A percentile compares a stretch with the other conserved stretches of the same genome.
Conservation (phyloP, 768 basidiomycete species). For the Boletales sp. region DNA sequence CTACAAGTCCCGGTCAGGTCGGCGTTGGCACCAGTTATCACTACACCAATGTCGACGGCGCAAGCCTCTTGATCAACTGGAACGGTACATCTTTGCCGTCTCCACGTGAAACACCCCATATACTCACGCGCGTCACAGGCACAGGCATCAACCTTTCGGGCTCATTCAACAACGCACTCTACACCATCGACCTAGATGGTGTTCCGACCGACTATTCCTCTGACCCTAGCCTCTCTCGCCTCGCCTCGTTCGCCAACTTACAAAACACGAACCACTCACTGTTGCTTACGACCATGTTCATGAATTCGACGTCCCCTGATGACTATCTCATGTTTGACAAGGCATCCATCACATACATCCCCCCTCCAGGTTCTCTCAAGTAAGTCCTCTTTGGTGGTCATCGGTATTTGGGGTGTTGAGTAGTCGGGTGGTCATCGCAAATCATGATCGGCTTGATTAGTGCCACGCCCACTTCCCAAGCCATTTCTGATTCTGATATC, state of each 20-base stretch:
- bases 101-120: neutral
- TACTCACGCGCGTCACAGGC: conserved; percentile 38
- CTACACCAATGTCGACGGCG: conserved; percentile 57
- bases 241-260: conserved; percentile 49
- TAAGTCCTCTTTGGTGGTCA: conserved; percentile 24
- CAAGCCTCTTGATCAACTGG: conserved; percentile 56
- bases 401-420: conserved; percentile 2
- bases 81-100: conserved; percentile 44
- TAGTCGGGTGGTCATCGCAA: conserved; percentile 11
- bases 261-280: conserved; percentile 50
- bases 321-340: conserved; percentile 54
- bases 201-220: conserved; percentile 21
- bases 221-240: conserved; percentile 34
- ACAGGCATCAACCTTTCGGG: conserved; percentile 63
- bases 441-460: conserved; percentile 27
- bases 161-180: conserved; percentile 42
- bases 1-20: conserved; percentile 35
- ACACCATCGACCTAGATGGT: conserved; percentile 54
- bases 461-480: conserved; percentile 32
- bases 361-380: conserved; percentile 32
- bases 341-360: conserved; percentile 46
- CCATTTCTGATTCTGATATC: conserved; percentile 44
- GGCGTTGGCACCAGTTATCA: conserved; percentile 60
- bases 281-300: conserved; percentile 47
- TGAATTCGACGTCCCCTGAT: conserved; percentile 26